Evolutionary conservation across 768 basidiomycete species (phyloP).

Genomic region (Nidularia pulvinata): DNA sequence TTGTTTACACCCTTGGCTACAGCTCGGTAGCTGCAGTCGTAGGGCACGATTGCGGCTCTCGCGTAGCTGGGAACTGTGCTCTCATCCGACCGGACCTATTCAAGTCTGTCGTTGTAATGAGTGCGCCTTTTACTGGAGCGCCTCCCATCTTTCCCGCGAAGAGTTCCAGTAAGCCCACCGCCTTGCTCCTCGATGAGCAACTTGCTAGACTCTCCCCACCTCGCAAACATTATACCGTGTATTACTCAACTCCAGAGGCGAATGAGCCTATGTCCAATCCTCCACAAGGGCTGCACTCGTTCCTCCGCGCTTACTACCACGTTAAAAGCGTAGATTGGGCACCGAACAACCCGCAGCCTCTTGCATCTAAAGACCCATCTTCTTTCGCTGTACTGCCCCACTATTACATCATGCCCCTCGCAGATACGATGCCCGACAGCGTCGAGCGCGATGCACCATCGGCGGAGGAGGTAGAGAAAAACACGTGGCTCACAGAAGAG

Average conservation of each 20-base stretch:
- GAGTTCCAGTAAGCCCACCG: slow-evolving; percentile 6
- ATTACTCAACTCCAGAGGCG: slow-evolving; percentile 46
- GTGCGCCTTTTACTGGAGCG: slow-evolving; percentile 51
- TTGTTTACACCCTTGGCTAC: slow-evolving; percentile 53
- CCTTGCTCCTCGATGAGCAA: slow-evolving; percentile 10
- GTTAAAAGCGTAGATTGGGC: slow-evolving; percentile 58
- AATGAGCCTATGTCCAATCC: slow-evolving; percentile 42
- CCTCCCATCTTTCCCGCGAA: slow-evolving; percentile 21
- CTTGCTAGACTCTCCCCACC: slow-evolving; percentile 45
- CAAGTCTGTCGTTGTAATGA: slow-evolving; percentile 56
- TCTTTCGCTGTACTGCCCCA: slow-evolving; percentile 44
- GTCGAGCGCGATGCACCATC: slow-evolving; percentile 32
- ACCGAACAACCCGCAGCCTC: slow-evolving; percentile 34
- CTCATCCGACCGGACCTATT: slow-evolving; percentile 58
- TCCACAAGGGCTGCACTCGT: slow-evolving; percentile 41
- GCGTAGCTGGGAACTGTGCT: slow-evolving; percentile 50
- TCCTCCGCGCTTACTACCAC: slow-evolving; percentile 56
- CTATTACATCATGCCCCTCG: slow-evolving; percentile 62
- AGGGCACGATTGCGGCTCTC: slow-evolving; percentile 63
- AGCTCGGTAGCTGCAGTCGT: slow-evolving; percentile 44
- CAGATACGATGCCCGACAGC: slow-evolving; percentile 52
- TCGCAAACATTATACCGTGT: slow-evolving; percentile 55
- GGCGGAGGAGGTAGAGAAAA: slow-evolving; percentile 17
- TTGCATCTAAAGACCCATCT: slow-evolving; percentile 26
- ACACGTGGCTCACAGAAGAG: slow-evolving; percentile 46